phyloP scores from a whole-genome alignment of 2,329 filamentous ascomycete genomes.

The Albifimbria verrucaria region DNA sequence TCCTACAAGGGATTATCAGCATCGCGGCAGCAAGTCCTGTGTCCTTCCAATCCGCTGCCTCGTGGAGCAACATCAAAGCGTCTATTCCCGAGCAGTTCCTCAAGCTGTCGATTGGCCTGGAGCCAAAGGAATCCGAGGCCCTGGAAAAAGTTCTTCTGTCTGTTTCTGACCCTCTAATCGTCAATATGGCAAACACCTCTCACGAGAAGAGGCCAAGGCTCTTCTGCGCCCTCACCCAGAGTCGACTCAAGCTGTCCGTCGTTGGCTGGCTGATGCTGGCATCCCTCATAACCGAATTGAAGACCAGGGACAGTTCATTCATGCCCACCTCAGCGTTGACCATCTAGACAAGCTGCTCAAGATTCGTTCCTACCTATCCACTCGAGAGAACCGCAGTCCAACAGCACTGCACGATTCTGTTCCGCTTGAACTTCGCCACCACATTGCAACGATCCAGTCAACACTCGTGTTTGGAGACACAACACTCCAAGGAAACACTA shows the following conservation, averaged over 20 bases:
- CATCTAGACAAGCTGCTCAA: conserved; percentile 42
- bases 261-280: conserved; percentile 42
- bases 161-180: conserved; percentile 45
- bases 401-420: conserved; percentile 36
- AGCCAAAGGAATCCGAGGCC: conserved; percentile 15
- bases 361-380: conserved; percentile 40
- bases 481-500: not conserved
- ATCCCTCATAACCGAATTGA: conserved; percentile 31
- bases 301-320: conserved; percentile 35
- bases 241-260: conserved; percentile 35
- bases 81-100: conserved; percentile 10
- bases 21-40: not conserved
- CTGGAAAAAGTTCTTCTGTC: conserved; percentile 43
- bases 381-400: conserved; percentile 35
- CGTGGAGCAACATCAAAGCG: too few relatives aligned
- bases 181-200: conserved; percentile 47
- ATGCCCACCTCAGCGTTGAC: conserved; percentile 36
- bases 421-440: conserved; percentile 24
- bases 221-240: conserved; percentile 41
- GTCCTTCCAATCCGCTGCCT: not conserved
- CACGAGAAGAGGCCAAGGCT: conserved; percentile 43
- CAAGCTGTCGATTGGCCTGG: conserved; percentile 27
- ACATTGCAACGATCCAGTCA: conserved; percentile 45
- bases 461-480: conserved; percentile 32
- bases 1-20: not conserved